Percentiles rank a stretch among this genome's conserved stretches.
These are phyloP conservation scores for Austroboletus niveus DNA, from an alignment of 1,284 basidiomycete species.

Conservation along the genomic window DNA sequence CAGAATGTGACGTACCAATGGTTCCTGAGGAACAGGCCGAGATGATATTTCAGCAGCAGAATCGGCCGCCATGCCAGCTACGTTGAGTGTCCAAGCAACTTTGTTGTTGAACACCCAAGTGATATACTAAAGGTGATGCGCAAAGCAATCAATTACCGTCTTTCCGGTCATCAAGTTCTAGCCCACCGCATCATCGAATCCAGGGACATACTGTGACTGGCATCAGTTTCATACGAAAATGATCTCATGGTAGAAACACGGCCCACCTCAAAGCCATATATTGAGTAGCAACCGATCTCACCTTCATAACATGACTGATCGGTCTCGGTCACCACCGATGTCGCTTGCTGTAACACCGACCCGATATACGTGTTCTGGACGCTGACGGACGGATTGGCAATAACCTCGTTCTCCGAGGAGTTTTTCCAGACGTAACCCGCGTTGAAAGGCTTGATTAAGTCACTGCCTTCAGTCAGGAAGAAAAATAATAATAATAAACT, in stretches of 20 bases:
- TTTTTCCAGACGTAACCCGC: conserved; percentile 44
- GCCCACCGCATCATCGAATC: conserved; percentile 52
- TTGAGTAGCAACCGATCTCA: conserved; percentile 42
- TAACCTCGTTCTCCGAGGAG: conserved; percentile 40
- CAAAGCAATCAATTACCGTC: conserved; percentile 3
- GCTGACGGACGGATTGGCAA: conserved; percentile 49
- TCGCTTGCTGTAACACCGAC: conserved; percentile 59
- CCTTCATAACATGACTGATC: conserved; percentile 52
- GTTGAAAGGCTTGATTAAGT: conserved; percentile 45
- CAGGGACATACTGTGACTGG: conserved; percentile 50
- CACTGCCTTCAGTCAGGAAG: background rate
- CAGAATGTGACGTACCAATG: conserved; percentile 51
- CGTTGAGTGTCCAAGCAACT: conserved; percentile 65
- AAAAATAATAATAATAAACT: conserved; percentile 26
- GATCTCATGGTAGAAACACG: conserved; percentile 5
- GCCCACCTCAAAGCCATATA: conserved; percentile 58
- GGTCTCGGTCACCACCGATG: conserved; percentile 51
- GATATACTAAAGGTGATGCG: conserved; percentile 48
- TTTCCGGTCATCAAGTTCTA: background rate
- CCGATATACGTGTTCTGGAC: conserved; percentile 54
- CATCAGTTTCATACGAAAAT: conserved; percentile 1
- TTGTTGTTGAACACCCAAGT: conserved; percentile 63
- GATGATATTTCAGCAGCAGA: conserved; percentile 52
- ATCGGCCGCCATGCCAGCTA: conserved; percentile 63
- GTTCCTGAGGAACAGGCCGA: conserved; percentile 67